phyloP scores from a whole-genome alignment of 2,329 filamentous ascomycete species.

The Emmonsia crescens region DNA sequence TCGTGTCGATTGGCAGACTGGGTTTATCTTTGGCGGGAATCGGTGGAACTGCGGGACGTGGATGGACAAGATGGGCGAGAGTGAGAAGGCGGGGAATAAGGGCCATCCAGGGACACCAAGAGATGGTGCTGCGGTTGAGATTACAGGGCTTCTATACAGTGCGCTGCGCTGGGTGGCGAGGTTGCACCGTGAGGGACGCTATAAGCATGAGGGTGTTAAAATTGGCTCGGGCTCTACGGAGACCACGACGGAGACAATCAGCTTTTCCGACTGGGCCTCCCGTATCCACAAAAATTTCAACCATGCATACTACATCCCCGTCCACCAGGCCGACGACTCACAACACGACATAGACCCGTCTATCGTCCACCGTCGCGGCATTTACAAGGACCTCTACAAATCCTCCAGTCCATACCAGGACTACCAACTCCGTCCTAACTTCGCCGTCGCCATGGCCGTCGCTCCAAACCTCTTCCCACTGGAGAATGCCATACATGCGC shows the following conservation, averaged over 20 bases:
- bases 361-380: conserved; percentile 80
- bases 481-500: conserved; percentile 64
- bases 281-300: conserved; percentile 82
- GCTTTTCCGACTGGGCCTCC: conserved; percentile 66
- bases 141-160: conserved; percentile 88
- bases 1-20: conserved; percentile 80
- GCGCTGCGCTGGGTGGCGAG: conserved; percentile 67
- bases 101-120: conserved; percentile 92
- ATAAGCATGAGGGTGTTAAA: conserved; percentile 62
- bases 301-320: conserved; percentile 77
- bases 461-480: conserved; percentile 78
- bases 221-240: conserved; percentile 41
- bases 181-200: conserved; percentile 58
- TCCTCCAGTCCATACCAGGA: conserved; percentile 95
- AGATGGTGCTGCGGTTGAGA: conserved; percentile 90
- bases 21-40: conserved; percentile 87
- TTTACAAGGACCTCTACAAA: conserved; percentile 95
- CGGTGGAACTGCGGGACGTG: conserved; percentile 94
- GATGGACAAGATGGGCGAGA: conserved; percentile 99
- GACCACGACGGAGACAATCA: conserved; percentile 40
- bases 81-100: conserved; percentile 78
- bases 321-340: conserved; percentile 55
- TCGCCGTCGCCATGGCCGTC: conserved; percentile 88
- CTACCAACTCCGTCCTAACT: conserved; percentile 91
- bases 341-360: conserved; percentile 69